Evolutionary conservation across 176 grass and related monocot species (phyloP).

Genomic region (Poa annua): DNA sequence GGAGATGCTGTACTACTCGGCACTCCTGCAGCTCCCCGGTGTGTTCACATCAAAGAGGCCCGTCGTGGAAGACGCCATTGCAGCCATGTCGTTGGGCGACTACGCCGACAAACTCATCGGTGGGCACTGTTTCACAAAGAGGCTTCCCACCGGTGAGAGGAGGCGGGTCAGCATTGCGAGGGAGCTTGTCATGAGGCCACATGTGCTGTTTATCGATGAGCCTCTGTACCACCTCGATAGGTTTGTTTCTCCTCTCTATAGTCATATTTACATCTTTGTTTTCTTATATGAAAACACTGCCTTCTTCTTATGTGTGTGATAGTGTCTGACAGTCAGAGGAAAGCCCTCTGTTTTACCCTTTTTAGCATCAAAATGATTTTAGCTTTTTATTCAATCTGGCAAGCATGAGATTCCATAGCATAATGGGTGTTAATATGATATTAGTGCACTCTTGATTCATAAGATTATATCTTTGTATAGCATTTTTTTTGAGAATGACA

Average conservation of each 20-base stretch:
- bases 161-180: slow-evolving; percentile 87
- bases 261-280: not conserved
- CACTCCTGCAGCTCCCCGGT: slow-evolving; percentile 77
- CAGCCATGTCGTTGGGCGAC: slow-evolving; percentile 79
- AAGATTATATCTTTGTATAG: not conserved
- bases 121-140: slow-evolving; percentile 66
- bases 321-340: not conserved
- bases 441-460: not conserved
- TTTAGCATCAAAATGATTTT: too few relatives aligned
- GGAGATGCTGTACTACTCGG: slow-evolving; percentile 84
- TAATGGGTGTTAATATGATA: not conserved
- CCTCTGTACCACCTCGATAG: slow-evolving; percentile 93
- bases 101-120: slow-evolving; percentile 88
- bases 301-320: not conserved
- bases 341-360: not conserved
- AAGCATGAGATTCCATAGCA: not conserved
- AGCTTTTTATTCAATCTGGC: not conserved
- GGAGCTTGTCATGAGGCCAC: slow-evolving; percentile 92
- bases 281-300: not conserved
- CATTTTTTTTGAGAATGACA: too few relatives aligned
- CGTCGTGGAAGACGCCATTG: slow-evolving; percentile 76
- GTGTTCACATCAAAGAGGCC: slow-evolving; percentile 73
- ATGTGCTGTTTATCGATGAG: slow-evolving; percentile 87
- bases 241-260: slow-evolving; percentile 35
- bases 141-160: slow-evolving; percentile 73